Conservation (phyloP, 192 early-diverging fungal species). For the Spizellomyces punctatus region DNA sequence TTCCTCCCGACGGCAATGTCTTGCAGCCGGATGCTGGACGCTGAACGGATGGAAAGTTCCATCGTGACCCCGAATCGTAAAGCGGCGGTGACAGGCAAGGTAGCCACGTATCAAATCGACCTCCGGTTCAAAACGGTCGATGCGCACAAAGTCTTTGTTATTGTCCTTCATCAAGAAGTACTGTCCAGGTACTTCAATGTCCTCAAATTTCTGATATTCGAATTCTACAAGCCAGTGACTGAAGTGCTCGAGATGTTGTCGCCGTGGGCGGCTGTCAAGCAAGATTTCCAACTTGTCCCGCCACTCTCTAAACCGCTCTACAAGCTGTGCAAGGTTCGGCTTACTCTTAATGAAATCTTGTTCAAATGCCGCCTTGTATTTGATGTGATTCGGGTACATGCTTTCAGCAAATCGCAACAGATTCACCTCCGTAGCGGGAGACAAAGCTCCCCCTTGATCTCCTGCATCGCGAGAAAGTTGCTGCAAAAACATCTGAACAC, state of each 20-base stretch:
- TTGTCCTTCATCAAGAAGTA: slow-evolving; percentile 84
- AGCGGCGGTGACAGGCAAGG: slow-evolving; percentile 70
- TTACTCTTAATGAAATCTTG: slow-evolving; percentile 90
- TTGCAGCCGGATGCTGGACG: slow-evolving; percentile 90
- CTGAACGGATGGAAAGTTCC: slow-evolving; percentile 88
- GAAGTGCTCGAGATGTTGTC: slow-evolving; percentile 83
- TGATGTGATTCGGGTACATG: slow-evolving; percentile 75
- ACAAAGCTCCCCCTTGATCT: slow-evolving; percentile 63
- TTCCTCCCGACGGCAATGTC: slow-evolving; percentile 92
- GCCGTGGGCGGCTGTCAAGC: slow-evolving; percentile 79
- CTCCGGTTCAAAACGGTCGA: slow-evolving; percentile 92
- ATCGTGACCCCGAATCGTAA: slow-evolving; percentile 90
- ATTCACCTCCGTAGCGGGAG: slow-evolving; percentile 74
- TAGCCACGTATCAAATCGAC: slow-evolving; percentile 83
- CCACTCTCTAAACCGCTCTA: slow-evolving; percentile 89
- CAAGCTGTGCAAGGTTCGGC: slow-evolving; percentile 81
- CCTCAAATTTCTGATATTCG: slow-evolving; percentile 98
- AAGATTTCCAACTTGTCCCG: slow-evolving; percentile 88
- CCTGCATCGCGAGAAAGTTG: slow-evolving; percentile 69
- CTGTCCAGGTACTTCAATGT: slow-evolving; percentile 98
- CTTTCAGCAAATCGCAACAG: slow-evolving; percentile 87
- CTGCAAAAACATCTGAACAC: slow-evolving; percentile 69
- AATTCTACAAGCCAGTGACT: slow-evolving; percentile 96
- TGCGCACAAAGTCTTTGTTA: slow-evolving; percentile 90
- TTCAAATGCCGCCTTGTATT: slow-evolving; percentile 76